Evolutionary conservation across 345 rosid species (phyloP).

Genomic region (Lagerstroemia speciosa): DNA sequence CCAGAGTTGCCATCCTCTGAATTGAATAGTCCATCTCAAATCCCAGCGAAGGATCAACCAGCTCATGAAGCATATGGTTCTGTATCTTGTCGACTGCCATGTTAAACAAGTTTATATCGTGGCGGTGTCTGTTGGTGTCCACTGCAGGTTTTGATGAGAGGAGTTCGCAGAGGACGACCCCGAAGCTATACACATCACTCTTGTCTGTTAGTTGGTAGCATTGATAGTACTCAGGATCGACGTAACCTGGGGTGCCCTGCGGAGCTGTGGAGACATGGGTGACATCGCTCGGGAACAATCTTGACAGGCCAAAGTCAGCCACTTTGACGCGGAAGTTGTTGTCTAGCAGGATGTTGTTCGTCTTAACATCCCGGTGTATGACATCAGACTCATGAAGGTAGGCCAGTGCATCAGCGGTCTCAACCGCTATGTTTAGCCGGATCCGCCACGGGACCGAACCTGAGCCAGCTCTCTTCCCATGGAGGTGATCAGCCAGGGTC

Average conservation of each 20-base stretch:
- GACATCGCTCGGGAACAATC: constrained; percentile 60
- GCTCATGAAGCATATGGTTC: constrained; percentile 48
- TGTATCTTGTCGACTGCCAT: constrained; percentile 72
- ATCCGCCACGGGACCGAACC: constrained; percentile 51
- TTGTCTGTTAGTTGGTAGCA: constrained; percentile 72
- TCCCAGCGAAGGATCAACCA: constrained; percentile 60
- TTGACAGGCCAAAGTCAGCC: constrained; percentile 84
- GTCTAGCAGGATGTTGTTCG: constrained; percentile 76
- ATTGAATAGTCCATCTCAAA: constrained; percentile 35
- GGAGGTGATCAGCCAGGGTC: constrained; percentile 79
- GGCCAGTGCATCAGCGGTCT: constrained; percentile 63
- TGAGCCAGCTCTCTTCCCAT: constrained; percentile 37
- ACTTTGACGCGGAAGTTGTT: constrained; percentile 55
- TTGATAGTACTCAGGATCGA: constrained; percentile 80
- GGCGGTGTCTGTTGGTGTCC: constrained; percentile 51
- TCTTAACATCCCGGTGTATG: constrained; percentile 83
- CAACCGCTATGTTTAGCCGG: constrained; percentile 62
- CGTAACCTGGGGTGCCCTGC: constrained; percentile 92
- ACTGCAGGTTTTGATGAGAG: constrained; percentile 61
- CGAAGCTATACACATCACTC: constrained; percentile 90
- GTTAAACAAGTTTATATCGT: constrained; percentile 60
- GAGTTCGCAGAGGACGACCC: constrained; percentile 71
- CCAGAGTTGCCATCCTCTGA: constrained; percentile 30
- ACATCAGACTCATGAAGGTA: constrained; percentile 58
- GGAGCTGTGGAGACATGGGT: constrained; percentile 90